phyloP scores from a whole-genome alignment of 78 protist genomes.

The Dictyostelium purpureum region DNA sequence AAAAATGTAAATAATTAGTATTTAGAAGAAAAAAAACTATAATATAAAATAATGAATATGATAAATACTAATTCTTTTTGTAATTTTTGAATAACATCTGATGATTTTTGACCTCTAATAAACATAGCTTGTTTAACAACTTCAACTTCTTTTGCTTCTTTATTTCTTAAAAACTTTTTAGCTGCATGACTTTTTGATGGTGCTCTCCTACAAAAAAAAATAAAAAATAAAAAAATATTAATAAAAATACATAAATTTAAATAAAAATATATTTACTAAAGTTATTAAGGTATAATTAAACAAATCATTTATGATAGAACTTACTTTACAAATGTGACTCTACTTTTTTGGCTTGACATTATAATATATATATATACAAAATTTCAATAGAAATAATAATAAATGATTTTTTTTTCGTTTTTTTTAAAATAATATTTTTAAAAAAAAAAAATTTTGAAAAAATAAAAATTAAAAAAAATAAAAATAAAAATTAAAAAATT shows the following conservation, averaged over 20 bases:
- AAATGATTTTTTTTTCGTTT: too few relatives aligned
- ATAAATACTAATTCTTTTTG: slow-evolving; percentile 64
- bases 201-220: slow-evolving; percentile 1
- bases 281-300: not conserved
- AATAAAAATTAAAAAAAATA: too few relatives aligned
- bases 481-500: too few relatives aligned
- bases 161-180: slow-evolving; percentile 39
- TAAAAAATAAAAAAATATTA: not conserved
- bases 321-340: not conserved
- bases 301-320: not conserved
- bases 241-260: not conserved
- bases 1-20: too few relatives aligned
- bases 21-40: not conserved
- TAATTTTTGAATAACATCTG: slow-evolving; percentile 45
- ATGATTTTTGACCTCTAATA: slow-evolving; percentile 71
- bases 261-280: not conserved
- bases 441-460: not conserved
- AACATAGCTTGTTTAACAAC: slow-evolving; percentile 69
- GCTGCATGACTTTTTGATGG: slow-evolving; percentile 40
- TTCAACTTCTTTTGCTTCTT: slow-evolving; percentile 65
- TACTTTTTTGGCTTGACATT: not conserved
- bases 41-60: not conserved
- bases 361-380: not conserved
- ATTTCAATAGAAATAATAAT: too few relatives aligned
- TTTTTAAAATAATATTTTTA: too few relatives aligned